Conservation (phyloP, 2,329 filamentous ascomycete species). For the Microdochium bolleyi region DNA sequence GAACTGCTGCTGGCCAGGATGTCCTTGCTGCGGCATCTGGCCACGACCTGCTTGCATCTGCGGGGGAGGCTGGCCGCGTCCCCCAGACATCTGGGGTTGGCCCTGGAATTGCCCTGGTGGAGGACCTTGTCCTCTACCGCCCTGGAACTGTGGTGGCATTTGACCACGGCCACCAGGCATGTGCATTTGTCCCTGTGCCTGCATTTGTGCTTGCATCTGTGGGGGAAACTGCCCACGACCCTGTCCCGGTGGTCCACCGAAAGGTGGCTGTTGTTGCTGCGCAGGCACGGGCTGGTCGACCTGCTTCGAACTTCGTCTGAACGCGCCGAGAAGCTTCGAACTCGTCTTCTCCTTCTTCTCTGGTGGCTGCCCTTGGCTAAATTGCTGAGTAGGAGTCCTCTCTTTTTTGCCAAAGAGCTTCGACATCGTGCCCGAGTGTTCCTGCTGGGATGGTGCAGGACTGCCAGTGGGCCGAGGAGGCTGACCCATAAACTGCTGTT, state of each 20-base stretch:
- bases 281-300: conserved; percentile 7
- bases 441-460: conserved; percentile 8
- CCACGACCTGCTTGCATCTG: conserved; percentile 5
- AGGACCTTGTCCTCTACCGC: conserved; percentile 5
- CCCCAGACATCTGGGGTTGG: conserved; percentile 6
- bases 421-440: conserved; percentile 7
- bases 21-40: neutral
- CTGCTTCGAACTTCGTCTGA: conserved; percentile 17
- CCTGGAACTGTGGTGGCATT: conserved; percentile 9
- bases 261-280: conserved; percentile 4
- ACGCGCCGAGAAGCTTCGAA: conserved; percentile 17
- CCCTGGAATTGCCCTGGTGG: conserved; percentile 1
- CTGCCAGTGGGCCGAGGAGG: conserved; percentile 9
- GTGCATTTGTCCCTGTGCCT: too few species aligned
- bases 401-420: conserved; percentile 13
- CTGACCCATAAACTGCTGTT: conserved; percentile 3
- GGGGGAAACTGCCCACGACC: conserved; percentile 6
- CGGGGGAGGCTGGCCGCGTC: conserved; percentile 7
- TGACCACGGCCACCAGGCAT: conserved; percentile 9
- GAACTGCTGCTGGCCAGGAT: neutral
- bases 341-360: conserved; percentile 20
- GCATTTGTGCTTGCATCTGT: conserved; percentile 1
- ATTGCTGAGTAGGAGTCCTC: conserved; percentile 2
- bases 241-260: conserved; percentile 7
- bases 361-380: conserved; percentile 7